phyloP scores from a whole-genome alignment of 2,329 filamentous ascomycete genomes.

The Fusarium tjaetaba region DNA sequence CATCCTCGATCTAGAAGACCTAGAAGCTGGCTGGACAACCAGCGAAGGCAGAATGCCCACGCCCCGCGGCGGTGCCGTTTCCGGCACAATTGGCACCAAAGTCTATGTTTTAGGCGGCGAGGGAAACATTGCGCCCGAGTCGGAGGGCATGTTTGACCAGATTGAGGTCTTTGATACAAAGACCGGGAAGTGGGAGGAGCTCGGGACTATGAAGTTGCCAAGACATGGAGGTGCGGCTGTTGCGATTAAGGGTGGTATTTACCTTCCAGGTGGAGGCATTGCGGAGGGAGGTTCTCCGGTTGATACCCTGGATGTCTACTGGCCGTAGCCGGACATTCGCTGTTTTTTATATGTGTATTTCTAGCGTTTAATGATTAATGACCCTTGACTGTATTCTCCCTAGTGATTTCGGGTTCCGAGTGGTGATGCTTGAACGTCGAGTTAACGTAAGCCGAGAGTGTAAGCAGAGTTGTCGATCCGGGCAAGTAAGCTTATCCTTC shows the following conservation, averaged over 20 bases:
- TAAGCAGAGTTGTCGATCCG: not conserved
- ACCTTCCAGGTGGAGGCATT: conserved; percentile 50
- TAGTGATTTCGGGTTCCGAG: not conserved
- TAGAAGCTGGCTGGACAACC: conserved; percentile 43
- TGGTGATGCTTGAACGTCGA: fast-evolving
- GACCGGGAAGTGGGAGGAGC: conserved; percentile 42
- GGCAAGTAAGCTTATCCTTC: not conserved
- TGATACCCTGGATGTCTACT: conserved; percentile 26
- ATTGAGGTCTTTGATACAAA: conserved; percentile 45
- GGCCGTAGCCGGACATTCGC: not conserved
- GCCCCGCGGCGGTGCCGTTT: conserved; percentile 48
- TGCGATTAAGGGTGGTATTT: conserved; percentile 41
- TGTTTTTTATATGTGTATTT: not conserved
- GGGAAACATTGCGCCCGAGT: conserved; percentile 39
- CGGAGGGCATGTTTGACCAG: conserved; percentile 43
- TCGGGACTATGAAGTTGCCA: conserved; percentile 46
- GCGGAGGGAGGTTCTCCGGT: conserved; percentile 30
- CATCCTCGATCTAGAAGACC: conserved; percentile 44
- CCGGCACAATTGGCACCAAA: conserved; percentile 38
- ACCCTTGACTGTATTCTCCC: not conserved
- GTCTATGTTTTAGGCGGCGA: conserved; percentile 53
- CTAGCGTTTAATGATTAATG: conserved; percentile 1
- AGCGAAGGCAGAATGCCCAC: conserved; percentile 49
- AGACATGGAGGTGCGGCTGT: conserved; percentile 49
- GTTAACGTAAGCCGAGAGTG: not conserved